Evolutionary conservation across 164 flowering plant species (phyloP), one percentile per base, ranked within the genome.

Genomic region (Litsea cubeba): DNA sequence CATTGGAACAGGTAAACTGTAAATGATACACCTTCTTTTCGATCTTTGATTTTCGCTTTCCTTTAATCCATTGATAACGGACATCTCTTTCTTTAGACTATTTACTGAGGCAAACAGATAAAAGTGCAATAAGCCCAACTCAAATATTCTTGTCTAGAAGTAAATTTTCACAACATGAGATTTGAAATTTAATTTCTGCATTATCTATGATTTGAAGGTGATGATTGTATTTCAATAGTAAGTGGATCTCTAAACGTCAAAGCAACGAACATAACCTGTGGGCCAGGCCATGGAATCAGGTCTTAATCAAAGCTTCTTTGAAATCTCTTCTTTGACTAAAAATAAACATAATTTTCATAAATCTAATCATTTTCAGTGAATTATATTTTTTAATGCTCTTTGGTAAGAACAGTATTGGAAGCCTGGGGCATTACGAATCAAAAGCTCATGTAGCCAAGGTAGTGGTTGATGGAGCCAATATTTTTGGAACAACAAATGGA

Each of bases 221-320:
- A 89, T 74, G 92, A 89, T 50, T 89, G 91, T 26, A 83, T 88
- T 50, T 87, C 89, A 46, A 85, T 87, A 23, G 88, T 72, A 26
- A 79, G 76, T 67, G 91, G 85, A 49, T 81, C 89, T 20, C 30
- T 71, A 71, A 82, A 75, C 57, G 79, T 84, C 25, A 78, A 64
- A 68, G 85, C 83, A 23, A 75, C 62, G 8, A 79, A 78, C 26
- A 84, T 88, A 28, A 78, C 73, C 0, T 89, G 91, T 72, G 93
- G 91, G 50, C 93, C 93, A 25, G 93, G 93, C 40, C 93, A 89
- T 79, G 91, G 93, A 32, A 88, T 89, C 76, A 89, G 93, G 91
- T 89, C 17, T 65, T 10, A 50, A 66, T 66, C 40, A 6, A 66
- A 28, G 35, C 66, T 28, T 66, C 69, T 18, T 40, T 18, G 46